Evolutionary conservation across 345 rosid genomes (phyloP).

Genomic region (Draba incana): DNA sequence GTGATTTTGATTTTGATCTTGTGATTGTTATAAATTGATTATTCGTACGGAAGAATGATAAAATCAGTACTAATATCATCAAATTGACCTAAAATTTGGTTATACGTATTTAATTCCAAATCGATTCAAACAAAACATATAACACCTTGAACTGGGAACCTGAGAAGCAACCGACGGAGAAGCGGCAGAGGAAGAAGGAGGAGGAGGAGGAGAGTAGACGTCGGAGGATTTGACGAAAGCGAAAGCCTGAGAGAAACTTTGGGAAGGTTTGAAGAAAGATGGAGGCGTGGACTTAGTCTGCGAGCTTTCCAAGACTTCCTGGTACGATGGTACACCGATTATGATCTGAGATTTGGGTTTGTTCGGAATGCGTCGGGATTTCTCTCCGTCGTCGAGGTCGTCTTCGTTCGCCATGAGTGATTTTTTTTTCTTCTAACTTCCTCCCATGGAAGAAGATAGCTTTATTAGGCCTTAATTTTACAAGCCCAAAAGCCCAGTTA

Average conservation of each 20-base stretch:
- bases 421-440: slow-evolving; percentile 17
- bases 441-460: not conserved
- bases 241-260: slow-evolving; percentile 88
- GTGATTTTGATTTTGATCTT: too few relatives aligned
- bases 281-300: slow-evolving; percentile 59
- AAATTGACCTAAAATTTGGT: too few relatives aligned
- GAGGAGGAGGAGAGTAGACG: slow-evolving; percentile 67
- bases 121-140: not conserved
- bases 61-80: too few relatives aligned
- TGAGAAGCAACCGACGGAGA: slow-evolving; percentile 28
- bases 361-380: slow-evolving; percentile 13
- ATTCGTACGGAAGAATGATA: too few relatives aligned
- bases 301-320: slow-evolving; percentile 73
- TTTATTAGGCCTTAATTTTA: slow-evolving; percentile 13
- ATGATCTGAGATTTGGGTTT: slow-evolving; percentile 55
- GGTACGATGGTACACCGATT: slow-evolving; percentile 79
- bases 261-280: slow-evolving; percentile 72
- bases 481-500: not conserved
- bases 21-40: too few relatives aligned
- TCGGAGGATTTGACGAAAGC: slow-evolving; percentile 71
- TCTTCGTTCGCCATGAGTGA: slow-evolving; percentile 46
- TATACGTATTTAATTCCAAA: not conserved
- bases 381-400: slow-evolving; percentile 26
- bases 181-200: slow-evolving; percentile 39
- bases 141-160: slow-evolving; percentile 49